Conservation (phyloP, 1,284 basidiomycete species). For the Athelia psychrophila region DNA sequence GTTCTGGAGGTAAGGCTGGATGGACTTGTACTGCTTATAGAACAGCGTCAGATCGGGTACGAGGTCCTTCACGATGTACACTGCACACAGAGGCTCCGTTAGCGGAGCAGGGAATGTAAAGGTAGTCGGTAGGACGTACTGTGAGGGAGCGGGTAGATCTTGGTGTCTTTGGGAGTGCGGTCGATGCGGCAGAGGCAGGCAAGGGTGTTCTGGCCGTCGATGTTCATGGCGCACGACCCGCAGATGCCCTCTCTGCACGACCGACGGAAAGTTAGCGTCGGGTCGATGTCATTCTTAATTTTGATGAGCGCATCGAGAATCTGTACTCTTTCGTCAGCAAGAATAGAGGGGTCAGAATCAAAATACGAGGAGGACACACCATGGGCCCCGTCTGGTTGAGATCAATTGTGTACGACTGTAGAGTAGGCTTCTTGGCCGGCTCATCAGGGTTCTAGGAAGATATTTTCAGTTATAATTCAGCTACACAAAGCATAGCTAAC, state of each 20-base stretch:
- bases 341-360: slow-evolving; percentile 1
- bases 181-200: slow-evolving; percentile 97
- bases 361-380: slow-evolving; percentile 45
- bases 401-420: slow-evolving; percentile 93
- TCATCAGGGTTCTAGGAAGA: slow-evolving; percentile 89
- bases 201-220: slow-evolving; percentile 96
- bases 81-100: slow-evolving; percentile 36
- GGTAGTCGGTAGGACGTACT: slow-evolving; percentile 52
- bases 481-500: slow-evolving; percentile 20
- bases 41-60: slow-evolving; percentile 89
- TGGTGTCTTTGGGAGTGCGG: slow-evolving; percentile 73
- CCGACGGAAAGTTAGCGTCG: slow-evolving; percentile 94
- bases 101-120: neutral
- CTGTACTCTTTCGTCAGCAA: slow-evolving; percentile 32
- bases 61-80: slow-evolving; percentile 99
- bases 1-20: slow-evolving; percentile 93
- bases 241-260: slow-evolving; percentile 99
- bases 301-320: slow-evolving; percentile 94
- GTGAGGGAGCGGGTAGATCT: slow-evolving; percentile 98
- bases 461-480: neutral
- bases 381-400: slow-evolving; percentile 96
- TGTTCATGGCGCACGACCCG: slow-evolving; percentile 99
- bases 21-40: slow-evolving; percentile 99
- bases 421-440: slow-evolving; percentile 86
- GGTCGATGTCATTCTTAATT: slow-evolving; percentile 98